A percentile compares a stretch with the other conserved stretches of the same genome.
These are phyloP conservation scores for Jackrogersella multiformis DNA, from an alignment of 495 filamentous ascomycete genomes.

Conservation along the genomic window DNA sequence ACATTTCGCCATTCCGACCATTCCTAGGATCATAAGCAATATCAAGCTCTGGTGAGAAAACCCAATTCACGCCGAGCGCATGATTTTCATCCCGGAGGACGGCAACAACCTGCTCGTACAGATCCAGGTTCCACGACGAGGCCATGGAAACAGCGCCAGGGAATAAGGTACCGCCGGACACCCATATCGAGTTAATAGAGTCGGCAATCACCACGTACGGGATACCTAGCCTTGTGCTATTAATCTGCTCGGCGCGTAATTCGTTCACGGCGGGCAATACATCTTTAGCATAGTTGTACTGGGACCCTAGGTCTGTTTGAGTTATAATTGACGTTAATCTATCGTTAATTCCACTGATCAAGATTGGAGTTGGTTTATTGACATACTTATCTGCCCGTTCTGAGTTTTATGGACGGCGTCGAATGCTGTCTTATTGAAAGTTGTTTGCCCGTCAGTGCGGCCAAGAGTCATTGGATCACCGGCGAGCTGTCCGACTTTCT, in stretches of 20 bases:
- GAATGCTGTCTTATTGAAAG: constrained; percentile 28
- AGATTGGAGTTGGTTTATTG: neutral
- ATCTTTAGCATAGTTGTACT: constrained; percentile 19
- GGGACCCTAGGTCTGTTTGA: constrained; percentile 6
- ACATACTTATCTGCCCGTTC: constrained; percentile 26
- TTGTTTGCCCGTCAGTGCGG: neutral
- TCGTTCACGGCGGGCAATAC: constrained; percentile 11
- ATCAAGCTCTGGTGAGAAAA: constrained; percentile 33
- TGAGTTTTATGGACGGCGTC: constrained; percentile 9
- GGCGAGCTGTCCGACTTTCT: constrained; percentile 31
- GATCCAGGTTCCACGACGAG: constrained; percentile 26
- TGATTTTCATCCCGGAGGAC: constrained; percentile 29
- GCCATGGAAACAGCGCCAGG: constrained; percentile 30
- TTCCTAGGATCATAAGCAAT: constrained; percentile 31
- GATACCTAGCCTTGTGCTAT: constrained; percentile 17
- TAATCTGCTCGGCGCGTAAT: constrained; percentile 20
- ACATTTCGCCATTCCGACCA: constrained; percentile 37
- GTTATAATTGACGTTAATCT: neutral
- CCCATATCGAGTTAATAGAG: constrained; percentile 24
- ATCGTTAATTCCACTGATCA: neutral
- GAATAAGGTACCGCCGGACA: constrained; percentile 27
- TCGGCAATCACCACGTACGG: constrained; percentile 33
- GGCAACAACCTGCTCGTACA: constrained; percentile 27
- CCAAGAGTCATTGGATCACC: constrained; percentile 11
- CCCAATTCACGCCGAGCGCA: constrained; percentile 30